Evolutionary conservation across 306 rosid genomes (phyloP).

Genomic region (Rubus parviflorus): DNA sequence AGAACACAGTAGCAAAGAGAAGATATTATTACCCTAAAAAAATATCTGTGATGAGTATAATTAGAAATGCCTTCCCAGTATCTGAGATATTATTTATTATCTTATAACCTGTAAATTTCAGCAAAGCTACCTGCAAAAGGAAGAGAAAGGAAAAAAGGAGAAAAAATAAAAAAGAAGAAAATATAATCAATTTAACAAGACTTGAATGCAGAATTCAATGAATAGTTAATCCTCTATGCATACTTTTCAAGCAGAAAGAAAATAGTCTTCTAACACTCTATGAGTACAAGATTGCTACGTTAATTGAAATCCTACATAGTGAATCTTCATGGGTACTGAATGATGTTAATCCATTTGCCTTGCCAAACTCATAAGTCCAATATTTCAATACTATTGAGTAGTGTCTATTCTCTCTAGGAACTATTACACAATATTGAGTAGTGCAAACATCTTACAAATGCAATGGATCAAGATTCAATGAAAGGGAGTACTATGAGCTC

Average conservation of each 20-base stretch:
- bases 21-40: constrained; percentile 75
- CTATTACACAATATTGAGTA: neutral
- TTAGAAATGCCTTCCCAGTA: constrained; percentile 93
- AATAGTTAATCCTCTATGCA: neutral
- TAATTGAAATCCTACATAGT: neutral
- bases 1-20: constrained; percentile 2
- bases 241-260: neutral
- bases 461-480: neutral
- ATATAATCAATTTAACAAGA: constrained; percentile 6
- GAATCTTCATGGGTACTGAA: neutral
- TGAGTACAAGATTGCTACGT: neutral
- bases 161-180: constrained; percentile 13
- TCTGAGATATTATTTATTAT: constrained; percentile 85
- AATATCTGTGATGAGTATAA: constrained; percentile 84
- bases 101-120: constrained; percentile 95
- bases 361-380: neutral
- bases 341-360: neutral
- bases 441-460: neutral
- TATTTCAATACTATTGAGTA: neutral
- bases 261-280: neutral
- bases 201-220: neutral
- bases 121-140: constrained; percentile 91
- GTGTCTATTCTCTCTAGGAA: no score
- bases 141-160: constrained; percentile 35
- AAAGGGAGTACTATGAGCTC: neutral